Base-by-base conservation (phyloP, 345 rosid genomes). In the Noccaea caerulescens region DNA sequence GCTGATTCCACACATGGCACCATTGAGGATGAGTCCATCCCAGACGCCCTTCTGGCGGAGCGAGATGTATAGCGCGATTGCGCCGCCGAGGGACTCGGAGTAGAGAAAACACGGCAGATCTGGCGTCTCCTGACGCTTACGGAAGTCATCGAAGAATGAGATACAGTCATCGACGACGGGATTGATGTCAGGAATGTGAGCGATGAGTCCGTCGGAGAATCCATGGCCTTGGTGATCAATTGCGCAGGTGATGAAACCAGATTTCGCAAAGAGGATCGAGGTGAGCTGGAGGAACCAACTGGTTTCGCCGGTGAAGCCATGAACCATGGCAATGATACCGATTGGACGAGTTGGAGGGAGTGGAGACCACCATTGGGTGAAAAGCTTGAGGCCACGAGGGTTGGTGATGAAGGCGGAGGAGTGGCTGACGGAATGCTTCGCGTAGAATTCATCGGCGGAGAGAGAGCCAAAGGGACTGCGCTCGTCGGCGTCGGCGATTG, bases 151-250 rank as follows among this genome's bases (percentile, higher is more conserved):
- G 76, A 94, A 94, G 88, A 83, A 86, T 6, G 80, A 39, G 71
- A 88, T 71, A 57, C 98, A 92, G 55, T 94, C 99, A 37, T 88
- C 99, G 58, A 94, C 82, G 55, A 94, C 89, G 58, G 88, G 96
- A 42, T 85, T 79, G 62, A 94, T 54, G 71, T 86, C 89, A 3
- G 99, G 99, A 43, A 94, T 82, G 63, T 94, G 97, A 13, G 83
- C 75, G 53, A 51, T 20, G 27, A 94, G 87, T 12, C 96, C 97
- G 12, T 89, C 98, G 44, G 98, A 94, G 85, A 83, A 84, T 49
- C 99, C 99, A 75, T 94, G 99, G 56, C 98, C 99, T 60, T 94
- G 98, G 80, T 92, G 99, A 72, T 92, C 99, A 65, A 94, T 85
- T 0, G 97, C 97, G 58, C 97, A 92, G 7, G 87, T 81, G 60